Percentiles rank a stretch among this genome's conserved stretches.
Evolutionary conservation across 768 basidiomycete species (phyloP).

Genomic region (Rubroboletus pulcherrimus): DNA sequence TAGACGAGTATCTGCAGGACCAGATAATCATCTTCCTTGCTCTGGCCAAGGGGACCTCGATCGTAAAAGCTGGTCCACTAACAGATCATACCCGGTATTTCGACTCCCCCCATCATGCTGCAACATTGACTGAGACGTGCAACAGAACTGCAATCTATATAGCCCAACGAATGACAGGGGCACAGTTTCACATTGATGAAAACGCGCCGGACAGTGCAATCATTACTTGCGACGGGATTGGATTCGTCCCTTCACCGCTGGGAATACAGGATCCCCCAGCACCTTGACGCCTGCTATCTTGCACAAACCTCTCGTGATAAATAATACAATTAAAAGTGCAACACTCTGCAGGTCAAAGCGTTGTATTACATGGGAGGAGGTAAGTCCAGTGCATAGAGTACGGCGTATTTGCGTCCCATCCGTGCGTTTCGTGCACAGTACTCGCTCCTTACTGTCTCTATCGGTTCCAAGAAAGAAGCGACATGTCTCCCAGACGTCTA

Average conservation of each 20-base stretch:
- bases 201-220: constrained; percentile 38
- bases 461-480: constrained; percentile 81
- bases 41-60: constrained; percentile 61
- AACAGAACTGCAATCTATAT: constrained; percentile 67
- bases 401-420: neutral
- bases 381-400: constrained; percentile 22
- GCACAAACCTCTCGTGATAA: constrained; percentile 3
- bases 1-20: constrained; percentile 70
- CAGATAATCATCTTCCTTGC: constrained; percentile 79
- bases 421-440: constrained; percentile 2
- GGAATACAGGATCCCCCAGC: neutral
- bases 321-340: constrained; percentile 24
- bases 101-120: neutral
- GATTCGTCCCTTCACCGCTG: constrained; percentile 36
- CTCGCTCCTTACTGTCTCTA: constrained; percentile 14
- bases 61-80: constrained; percentile 52
- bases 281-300: neutral
- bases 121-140: neutral
- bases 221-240: constrained; percentile 64
- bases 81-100: constrained; percentile 65
- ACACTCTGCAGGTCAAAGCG: constrained; percentile 5
- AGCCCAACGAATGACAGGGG: constrained; percentile 63
- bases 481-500: constrained; percentile 86
- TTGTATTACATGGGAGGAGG: constrained; percentile 22
- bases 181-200: constrained; percentile 55